Percentiles rank a stretch among this genome's conserved stretches.
Evolutionary conservation across 1,284 basidiomycete species (phyloP).

Genomic region (Amanita bisporigera): DNA sequence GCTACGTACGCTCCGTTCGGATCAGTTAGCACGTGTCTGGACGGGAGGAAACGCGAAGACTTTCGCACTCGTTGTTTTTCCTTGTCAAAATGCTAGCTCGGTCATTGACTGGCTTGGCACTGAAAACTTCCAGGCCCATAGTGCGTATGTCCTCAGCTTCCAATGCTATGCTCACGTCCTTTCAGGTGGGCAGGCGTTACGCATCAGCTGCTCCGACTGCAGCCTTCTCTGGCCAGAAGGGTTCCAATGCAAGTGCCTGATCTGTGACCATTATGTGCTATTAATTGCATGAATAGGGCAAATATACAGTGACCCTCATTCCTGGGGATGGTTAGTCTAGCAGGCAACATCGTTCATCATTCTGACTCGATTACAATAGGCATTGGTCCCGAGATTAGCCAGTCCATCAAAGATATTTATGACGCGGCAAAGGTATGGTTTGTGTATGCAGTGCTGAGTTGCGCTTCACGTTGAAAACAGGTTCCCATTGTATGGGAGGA

Average conservation of each 20-base stretch:
- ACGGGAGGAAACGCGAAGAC: background rate
- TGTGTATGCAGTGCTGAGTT: constrained; percentile 9
- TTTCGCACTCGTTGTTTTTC: background rate
- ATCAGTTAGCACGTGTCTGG: constrained; percentile 7
- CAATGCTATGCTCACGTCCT: constrained; percentile 15
- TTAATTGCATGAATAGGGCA: constrained; percentile 64
- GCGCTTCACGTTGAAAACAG: constrained; percentile 47
- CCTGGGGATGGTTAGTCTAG: constrained; percentile 81
- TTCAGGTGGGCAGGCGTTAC: constrained; percentile 63
- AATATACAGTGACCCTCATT: constrained; percentile 94
- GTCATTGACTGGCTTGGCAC: constrained; percentile 59
- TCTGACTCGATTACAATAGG: constrained; percentile 54
- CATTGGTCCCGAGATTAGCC: constrained; percentile 98
- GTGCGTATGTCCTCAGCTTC: constrained; percentile 46
- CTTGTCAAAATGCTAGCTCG: constrained; percentile 58
- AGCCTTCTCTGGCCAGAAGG: constrained; percentile 88
- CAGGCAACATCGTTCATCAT: background rate
- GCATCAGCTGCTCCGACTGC: constrained; percentile 80
- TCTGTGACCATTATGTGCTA: background rate
- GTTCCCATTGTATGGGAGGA: constrained; percentile 99
- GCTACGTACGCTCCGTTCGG: background rate
- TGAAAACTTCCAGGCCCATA: constrained; percentile 52
- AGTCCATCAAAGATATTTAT: constrained; percentile 97
- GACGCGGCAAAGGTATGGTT: constrained; percentile 75
- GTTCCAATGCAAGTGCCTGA: constrained; percentile 68